These are phyloP conservation scores for Plasmodium relictum DNA, from an alignment of 169 alveolate genomes.

Conservation along the genomic window DNA sequence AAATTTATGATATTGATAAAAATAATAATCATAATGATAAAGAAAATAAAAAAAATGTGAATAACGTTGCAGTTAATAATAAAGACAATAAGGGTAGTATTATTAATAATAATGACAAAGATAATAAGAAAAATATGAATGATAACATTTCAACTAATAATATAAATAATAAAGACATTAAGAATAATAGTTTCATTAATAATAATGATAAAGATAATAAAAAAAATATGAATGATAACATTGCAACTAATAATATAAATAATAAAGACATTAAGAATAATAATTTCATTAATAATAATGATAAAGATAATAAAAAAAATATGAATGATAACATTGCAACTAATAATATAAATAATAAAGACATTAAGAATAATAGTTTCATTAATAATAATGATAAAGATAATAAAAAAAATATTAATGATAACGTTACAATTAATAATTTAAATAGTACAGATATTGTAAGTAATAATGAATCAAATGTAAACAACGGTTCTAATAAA, in stretches of 20 bases:
- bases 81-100: neutral
- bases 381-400: neutral
- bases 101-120: neutral
- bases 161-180: neutral
- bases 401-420: constrained; percentile 1
- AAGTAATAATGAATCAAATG: neutral
- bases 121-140: constrained; percentile 7
- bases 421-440: neutral
- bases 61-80: neutral
- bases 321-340: neutral
- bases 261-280: constrained; percentile 1
- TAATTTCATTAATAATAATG: neutral
- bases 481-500: neutral
- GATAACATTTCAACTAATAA: constrained; percentile 1
- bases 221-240: constrained; percentile 12
- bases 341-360: neutral
- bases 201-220: constrained; percentile 30
- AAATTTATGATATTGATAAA: neutral
- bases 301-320: neutral
- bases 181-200: neutral
- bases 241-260: neutral
- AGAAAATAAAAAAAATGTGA: neutral
- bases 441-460: neutral
- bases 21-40: neutral
- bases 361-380: neutral